These are phyloP conservation scores for Starmerella sp. DNA, from an alignment of 805 yeast genomes.

Conservation along the genomic window DNA sequence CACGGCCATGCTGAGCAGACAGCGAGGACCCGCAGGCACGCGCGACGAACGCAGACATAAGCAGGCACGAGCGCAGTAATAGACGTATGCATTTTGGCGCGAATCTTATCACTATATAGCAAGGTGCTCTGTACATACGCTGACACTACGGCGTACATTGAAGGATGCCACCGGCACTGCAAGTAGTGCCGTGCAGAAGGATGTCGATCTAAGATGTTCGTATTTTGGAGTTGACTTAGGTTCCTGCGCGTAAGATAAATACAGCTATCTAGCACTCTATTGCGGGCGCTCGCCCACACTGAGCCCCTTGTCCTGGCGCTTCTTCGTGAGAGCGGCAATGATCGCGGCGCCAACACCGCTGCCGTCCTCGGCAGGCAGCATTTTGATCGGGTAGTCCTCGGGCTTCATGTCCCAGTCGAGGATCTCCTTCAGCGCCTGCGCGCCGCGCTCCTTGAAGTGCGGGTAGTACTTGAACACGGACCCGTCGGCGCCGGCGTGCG, in stretches of 20 bases:
- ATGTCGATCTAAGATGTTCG: too few relatives aligned
- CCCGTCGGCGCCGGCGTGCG: slow-evolving; percentile 94
- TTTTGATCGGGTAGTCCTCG: slow-evolving; percentile 64
- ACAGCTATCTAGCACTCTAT: background rate
- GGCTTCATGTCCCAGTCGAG: slow-evolving; percentile 58
- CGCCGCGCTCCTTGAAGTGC: slow-evolving; percentile 79
- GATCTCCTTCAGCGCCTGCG: slow-evolving; percentile 76
- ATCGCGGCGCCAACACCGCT: slow-evolving; percentile 98
- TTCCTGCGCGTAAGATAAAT: background rate
- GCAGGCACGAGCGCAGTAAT: too few relatives aligned
- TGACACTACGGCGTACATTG: too few relatives aligned
- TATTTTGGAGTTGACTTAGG: too few relatives aligned
- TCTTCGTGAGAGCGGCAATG: slow-evolving; percentile 87
- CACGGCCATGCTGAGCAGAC: too few relatives aligned
- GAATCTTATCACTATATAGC: too few relatives aligned
- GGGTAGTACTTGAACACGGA: slow-evolving; percentile 93
- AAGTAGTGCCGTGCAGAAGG: too few relatives aligned
- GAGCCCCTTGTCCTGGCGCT: slow-evolving; percentile 56
- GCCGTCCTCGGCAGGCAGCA: slow-evolving; percentile 95
- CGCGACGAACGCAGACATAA: too few relatives aligned
- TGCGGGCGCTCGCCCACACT: slow-evolving; percentile 26
- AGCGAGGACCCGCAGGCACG: too few relatives aligned
- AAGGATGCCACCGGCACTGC: too few relatives aligned
- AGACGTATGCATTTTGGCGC: too few relatives aligned
- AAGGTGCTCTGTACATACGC: too few relatives aligned